Conservation (phyloP, 2,329 filamentous ascomycete species). For the Helotiales sp. region DNA sequence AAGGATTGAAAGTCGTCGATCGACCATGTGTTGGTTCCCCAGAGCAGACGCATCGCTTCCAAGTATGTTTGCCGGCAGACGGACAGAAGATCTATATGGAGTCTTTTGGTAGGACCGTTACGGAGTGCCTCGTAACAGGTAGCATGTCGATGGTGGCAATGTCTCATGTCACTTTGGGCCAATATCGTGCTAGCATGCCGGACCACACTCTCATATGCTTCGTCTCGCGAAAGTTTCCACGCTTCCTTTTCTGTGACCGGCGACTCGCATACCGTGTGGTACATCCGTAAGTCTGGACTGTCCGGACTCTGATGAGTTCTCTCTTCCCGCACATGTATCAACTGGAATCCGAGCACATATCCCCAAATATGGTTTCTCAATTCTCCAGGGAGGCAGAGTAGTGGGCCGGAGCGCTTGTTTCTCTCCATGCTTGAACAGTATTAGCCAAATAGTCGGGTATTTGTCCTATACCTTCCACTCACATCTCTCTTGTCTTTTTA, state of each 20-base stretch:
- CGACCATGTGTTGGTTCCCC: not conserved
- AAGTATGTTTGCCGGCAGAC: not conserved
- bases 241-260: not conserved
- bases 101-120: not conserved
- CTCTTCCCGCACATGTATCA: not conserved
- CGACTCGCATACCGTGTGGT: not conserved
- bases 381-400: not conserved
- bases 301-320: not conserved
- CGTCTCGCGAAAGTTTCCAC: not conserved
- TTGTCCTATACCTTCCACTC: not conserved
- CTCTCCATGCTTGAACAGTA: not conserved
- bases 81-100: not conserved
- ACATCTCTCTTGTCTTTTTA: not conserved
- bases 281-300: not conserved
- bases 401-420: not conserved
- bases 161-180: not conserved
- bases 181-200: not conserved
- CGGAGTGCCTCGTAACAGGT: not conserved
- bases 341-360: constrained; percentile 6
- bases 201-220: not conserved
- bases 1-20: not conserved
- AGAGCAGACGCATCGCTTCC: not conserved
- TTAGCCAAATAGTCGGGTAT: not conserved
- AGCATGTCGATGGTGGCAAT: not conserved
- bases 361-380: not conserved